A percentile compares a stretch with the other conserved stretches of the same genome.
Evolutionary conservation across 352 stramenopile genomes (phyloP).

Genomic region (Phytophthora constricta): DNA sequence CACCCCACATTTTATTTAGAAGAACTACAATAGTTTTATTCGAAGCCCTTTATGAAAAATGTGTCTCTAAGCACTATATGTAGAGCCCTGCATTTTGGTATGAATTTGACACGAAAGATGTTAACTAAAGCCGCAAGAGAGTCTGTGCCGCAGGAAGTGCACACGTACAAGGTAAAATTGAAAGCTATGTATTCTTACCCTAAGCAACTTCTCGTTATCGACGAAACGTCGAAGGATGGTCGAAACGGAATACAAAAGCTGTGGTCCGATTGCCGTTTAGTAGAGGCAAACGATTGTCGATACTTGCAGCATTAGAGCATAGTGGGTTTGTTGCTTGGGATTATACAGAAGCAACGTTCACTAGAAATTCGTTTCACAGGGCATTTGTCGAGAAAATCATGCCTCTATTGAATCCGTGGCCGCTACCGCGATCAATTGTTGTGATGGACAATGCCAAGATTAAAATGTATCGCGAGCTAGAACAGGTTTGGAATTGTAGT

Average conservation of each 20-base stretch:
- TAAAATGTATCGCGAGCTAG: too few species aligned
- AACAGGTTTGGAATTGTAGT: too few species aligned
- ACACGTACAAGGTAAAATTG: constrained; percentile 19
- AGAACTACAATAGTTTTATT: constrained; percentile 16
- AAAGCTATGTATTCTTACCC: constrained; percentile 22
- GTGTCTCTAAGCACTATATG: constrained; percentile 16
- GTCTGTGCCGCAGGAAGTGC: constrained; percentile 10
- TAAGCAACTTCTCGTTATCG: constrained; percentile 22
- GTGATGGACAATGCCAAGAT: too few species aligned
- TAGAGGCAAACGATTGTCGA: too few species aligned
- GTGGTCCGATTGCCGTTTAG: constrained; percentile 15
- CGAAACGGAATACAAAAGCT: constrained; percentile 9
- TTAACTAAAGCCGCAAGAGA: constrained; percentile 19
- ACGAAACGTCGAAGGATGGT: constrained; percentile 30
- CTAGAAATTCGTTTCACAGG: too few species aligned
- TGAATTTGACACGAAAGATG: constrained; percentile 17
- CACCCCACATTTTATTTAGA: constrained; percentile 24
- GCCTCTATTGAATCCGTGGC: too few species aligned
- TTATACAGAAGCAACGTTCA: too few species aligned
- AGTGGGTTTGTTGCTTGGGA: too few species aligned
- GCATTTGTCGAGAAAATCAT: too few species aligned
- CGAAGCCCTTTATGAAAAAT: constrained; percentile 5
- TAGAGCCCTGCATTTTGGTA: constrained; percentile 23
- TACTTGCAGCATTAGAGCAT: too few species aligned
- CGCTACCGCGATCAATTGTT: too few species aligned